Evolutionary conservation across 2,329 filamentous ascomycete genomes (phyloP), one percentile per base, ranked within the genome.

Genomic region (Ophiosphaerella herpotricha): DNA sequence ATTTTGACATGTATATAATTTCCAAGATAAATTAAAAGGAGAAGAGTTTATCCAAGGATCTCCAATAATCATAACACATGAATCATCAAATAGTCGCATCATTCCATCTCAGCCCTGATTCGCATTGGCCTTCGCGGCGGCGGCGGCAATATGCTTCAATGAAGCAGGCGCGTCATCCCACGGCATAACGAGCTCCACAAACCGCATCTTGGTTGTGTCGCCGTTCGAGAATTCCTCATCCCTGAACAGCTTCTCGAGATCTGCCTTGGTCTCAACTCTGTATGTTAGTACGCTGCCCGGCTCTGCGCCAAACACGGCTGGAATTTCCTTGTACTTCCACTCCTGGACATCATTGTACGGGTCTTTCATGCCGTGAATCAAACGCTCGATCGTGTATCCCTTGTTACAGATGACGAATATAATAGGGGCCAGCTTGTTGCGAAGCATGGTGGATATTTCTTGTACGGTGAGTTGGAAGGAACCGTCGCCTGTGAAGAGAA

Each of bases 401-500:
- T 92, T 85, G 70, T 95, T 95, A 80, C 89, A 91, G 60, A 96
- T 87, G 55, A 94, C 80, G 70, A 96, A 93, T 55, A 96, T 86
- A 65, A 91, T 93, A 16, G 89, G 84, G 54, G 87, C 86, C 49
- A 96, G 77, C 21, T 82, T 80, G 52, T 89, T 86, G 26, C 86
- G 82, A 57, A 96, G 83, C 82, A 96, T 93, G 9, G 90, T 94
- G 72, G 85, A 89, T 56, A 96, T 70, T 74, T 94, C 91, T 70
- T 96, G 91, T 0, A 84, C 87, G 0, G 90, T 95, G 50, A 96
- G 80, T 71, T 96, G 90, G 73, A 95, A 86, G 49, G 86, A 90
- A 24, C 91, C 91, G 64, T 96, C 91, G 21, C 91, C 91, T n/a
- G 91, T 90, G 66, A 95, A 92, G 33, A 96, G 79, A 39, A 97